Conservation (phyloP, 2,329 filamentous ascomycete genomes). For the Thermochaetoides dissita region DNA sequence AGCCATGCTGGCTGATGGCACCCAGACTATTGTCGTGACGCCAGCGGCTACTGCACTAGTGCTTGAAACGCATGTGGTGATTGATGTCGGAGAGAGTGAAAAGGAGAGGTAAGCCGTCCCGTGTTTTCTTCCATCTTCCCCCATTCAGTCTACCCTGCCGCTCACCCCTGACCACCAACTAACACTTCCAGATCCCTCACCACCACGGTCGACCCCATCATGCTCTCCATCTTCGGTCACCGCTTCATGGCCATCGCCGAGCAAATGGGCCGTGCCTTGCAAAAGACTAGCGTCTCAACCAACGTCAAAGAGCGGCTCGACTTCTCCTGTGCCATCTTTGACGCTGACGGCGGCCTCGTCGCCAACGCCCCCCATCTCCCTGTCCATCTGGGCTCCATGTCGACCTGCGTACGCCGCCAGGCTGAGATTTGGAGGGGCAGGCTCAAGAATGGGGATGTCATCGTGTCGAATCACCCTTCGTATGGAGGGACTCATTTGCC, state of each 20-base stretch:
- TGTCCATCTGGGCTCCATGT: slow-evolving; percentile 72
- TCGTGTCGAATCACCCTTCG: slow-evolving; percentile 74
- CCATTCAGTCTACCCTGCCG: too few relatives aligned
- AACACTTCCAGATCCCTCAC: slow-evolving; percentile 5
- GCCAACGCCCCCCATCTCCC: slow-evolving; percentile 71
- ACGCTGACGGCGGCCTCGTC: slow-evolving; percentile 60
- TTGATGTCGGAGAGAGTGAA: slow-evolving; percentile 51
- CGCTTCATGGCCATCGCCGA: slow-evolving; percentile 78
- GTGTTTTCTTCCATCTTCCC: too few relatives aligned
- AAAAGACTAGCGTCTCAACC: slow-evolving; percentile 67
- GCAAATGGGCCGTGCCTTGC: slow-evolving; percentile 66
- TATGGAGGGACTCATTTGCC: slow-evolving; percentile 74
- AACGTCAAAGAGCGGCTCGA: slow-evolving; percentile 75
- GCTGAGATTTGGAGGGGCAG: slow-evolving; percentile 69
- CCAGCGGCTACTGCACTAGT: slow-evolving; percentile 64
- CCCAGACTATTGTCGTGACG: slow-evolving; percentile 83
- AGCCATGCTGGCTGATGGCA: slow-evolving; percentile 74
- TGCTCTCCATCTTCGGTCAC: slow-evolving; percentile 67
- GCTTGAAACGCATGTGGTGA: slow-evolving; percentile 75
- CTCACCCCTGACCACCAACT: too few relatives aligned
- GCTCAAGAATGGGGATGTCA: slow-evolving; percentile 63
- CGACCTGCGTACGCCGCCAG: slow-evolving; percentile 68
- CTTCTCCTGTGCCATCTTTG: slow-evolving; percentile 72
- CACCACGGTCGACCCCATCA: slow-evolving; percentile 54
- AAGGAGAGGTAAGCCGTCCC: slow-evolving; percentile 23